Base-by-base conservation (phyloP, 495 filamentous ascomycete genomes). In the Echria macrotheca region DNA sequence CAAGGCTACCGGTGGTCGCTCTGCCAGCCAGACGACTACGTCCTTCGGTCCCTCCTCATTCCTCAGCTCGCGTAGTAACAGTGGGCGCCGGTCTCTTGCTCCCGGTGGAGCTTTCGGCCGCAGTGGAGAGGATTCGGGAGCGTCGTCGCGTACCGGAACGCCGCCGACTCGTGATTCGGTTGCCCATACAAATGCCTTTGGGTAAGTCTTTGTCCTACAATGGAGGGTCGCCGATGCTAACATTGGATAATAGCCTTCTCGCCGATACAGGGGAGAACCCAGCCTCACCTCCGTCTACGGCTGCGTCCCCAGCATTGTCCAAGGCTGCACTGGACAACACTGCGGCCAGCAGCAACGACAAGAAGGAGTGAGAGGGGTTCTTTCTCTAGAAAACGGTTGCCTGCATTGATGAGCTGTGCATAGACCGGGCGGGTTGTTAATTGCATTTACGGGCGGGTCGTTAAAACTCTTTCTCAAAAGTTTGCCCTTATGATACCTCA, bases 81-180 rank as follows among this genome's bases (percentile, higher is more conserved):
- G 88, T 61, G 86, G 89, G 41, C 81, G 86, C 49, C 84, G 84
- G 65, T n/a, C n/a, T n/a, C 25, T 65, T 14, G 85, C 85, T 44
- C 82, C 84, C 40, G 81, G 83, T 58, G 80, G 81, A 63, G 78
- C 82, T 57, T 68, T 88, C 48, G 78, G 77, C 57, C 78, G 83
- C 55, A 77, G 79, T 35, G 81, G 81, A 39, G 89, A 95, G 50
- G 91, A 94, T 58, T 76, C 71, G 11, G 67, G 65, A 25, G 79
- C 83, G 41, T 90, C 87, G 47, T 96, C 91, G 45, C 84, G 93
- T 56, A 93, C 86, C 51, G 85, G 84, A 57, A 96, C 91, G 47
- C 89, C 89, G 19, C 85, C 89, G 68, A 81, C 75, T 49, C 84
- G 82, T 64, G 81, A 83, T 55, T 68, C 83, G 39, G 73, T 81